Conservation (phyloP, 2,329 filamentous ascomycete genomes). For the Ceratocystis destructans region DNA sequence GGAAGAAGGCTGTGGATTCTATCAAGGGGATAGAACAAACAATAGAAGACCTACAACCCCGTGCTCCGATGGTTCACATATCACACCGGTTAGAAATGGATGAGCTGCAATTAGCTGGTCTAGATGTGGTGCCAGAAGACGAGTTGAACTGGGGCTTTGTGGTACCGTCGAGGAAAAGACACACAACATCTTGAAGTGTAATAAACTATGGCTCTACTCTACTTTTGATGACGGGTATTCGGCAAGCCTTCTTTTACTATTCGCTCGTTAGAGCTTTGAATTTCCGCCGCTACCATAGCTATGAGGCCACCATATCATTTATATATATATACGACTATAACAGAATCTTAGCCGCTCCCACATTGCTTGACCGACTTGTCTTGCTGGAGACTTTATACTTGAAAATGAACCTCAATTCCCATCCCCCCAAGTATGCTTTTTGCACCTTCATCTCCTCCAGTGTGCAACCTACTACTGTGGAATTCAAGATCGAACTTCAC, state of each 20-base stretch:
- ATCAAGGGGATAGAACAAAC: background rate
- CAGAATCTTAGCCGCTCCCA: too few relatives aligned
- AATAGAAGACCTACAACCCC: background rate
- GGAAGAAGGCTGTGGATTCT: background rate
- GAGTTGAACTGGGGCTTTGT: background rate
- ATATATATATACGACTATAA: too few relatives aligned
- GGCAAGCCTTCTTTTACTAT: background rate
- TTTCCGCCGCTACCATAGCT: too few relatives aligned
- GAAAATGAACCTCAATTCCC: too few relatives aligned
- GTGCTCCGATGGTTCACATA: background rate
- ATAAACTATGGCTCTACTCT: background rate
- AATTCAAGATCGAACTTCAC: too few relatives aligned
- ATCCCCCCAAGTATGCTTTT: too few relatives aligned
- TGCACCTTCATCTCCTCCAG: too few relatives aligned
- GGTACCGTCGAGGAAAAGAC: background rate
- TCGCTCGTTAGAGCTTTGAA: too few relatives aligned
- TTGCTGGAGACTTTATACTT: too few relatives aligned
- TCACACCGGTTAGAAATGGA: background rate
- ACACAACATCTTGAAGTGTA: background rate
- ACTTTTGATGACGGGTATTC: background rate
- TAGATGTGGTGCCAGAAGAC: background rate
- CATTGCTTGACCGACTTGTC: too few relatives aligned
- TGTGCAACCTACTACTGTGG: too few relatives aligned
- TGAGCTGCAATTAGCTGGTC: background rate
- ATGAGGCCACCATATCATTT: too few relatives aligned